Evolutionary conservation across 768 basidiomycete species (phyloP).

Genomic region (Lactarius indigo): DNA sequence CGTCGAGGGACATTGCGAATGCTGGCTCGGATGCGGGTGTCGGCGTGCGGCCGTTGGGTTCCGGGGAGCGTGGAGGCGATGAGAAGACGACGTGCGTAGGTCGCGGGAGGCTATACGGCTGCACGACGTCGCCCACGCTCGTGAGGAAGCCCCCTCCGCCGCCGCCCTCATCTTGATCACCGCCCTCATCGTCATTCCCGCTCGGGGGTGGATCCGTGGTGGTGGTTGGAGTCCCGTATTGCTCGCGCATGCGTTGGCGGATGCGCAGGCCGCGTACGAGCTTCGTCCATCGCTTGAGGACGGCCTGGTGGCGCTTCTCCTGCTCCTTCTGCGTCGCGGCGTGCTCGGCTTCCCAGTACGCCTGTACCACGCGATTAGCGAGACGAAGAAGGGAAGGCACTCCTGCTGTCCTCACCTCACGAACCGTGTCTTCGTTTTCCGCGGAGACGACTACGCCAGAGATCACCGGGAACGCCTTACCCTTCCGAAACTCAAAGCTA

Average conservation of each 20-base stretch:
- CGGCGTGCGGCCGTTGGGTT: slow-evolving; percentile 14
- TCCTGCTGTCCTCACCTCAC: slow-evolving; percentile 53
- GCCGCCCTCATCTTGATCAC: background rate
- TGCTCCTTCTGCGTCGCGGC: slow-evolving; percentile 74
- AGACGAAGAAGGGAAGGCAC: background rate
- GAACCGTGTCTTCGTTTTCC: slow-evolving; percentile 67
- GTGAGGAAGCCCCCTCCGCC: slow-evolving; percentile 57
- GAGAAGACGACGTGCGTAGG: slow-evolving; percentile 36
- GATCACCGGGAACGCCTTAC: slow-evolving; percentile 79
- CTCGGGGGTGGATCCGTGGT: background rate
- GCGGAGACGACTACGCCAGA: slow-evolving; percentile 83
- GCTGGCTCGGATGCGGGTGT: slow-evolving; percentile 17
- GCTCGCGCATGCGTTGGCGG: slow-evolving; percentile 72
- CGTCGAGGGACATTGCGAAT: background rate
- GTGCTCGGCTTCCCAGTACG: slow-evolving; percentile 79
- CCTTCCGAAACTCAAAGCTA: slow-evolving; percentile 95
- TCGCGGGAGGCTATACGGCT: slow-evolving; percentile 68
- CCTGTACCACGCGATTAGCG: slow-evolving; percentile 42
- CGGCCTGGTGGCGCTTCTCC: slow-evolving; percentile 71
- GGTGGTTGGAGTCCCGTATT: slow-evolving; percentile 48
- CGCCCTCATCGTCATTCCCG: background rate
- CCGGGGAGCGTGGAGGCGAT: slow-evolving; percentile 21
- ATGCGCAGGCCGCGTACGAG: slow-evolving; percentile 88
- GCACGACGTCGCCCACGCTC: slow-evolving; percentile 68
- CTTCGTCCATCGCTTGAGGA: slow-evolving; percentile 83